phyloP scores from a whole-genome alignment of 1,284 basidiomycete species.

The Inonotus hispidus region DNA sequence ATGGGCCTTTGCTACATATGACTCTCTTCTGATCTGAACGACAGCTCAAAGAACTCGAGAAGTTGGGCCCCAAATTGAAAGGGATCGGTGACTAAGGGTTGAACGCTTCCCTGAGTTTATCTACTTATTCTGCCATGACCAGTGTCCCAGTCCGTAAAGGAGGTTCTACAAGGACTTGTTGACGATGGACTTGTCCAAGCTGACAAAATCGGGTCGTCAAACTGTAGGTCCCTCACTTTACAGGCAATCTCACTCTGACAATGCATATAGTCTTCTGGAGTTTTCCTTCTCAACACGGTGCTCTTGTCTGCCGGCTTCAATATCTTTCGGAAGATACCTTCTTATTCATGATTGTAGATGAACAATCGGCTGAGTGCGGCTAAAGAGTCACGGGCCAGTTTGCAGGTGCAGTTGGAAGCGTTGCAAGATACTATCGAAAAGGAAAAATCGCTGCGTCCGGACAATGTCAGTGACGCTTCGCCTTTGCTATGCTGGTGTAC shows the following conservation, averaged over 20 bases:
- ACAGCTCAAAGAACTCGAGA: constrained; percentile 85
- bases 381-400: constrained; percentile 41
- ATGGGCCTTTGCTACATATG: not conserved
- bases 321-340: not conserved
- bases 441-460: constrained; percentile 54
- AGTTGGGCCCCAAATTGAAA: constrained; percentile 77
- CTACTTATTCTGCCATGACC: not conserved
- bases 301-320: constrained; percentile 45
- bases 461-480: constrained; percentile 48
- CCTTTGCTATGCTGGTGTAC: not conserved
- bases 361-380: constrained; percentile 54
- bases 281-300: constrained; percentile 82
- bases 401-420: constrained; percentile 46
- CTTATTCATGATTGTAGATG: constrained; percentile 37
- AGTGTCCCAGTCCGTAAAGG: constrained; percentile 87
- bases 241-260: not conserved
- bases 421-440: constrained; percentile 39
- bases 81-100: constrained; percentile 61
- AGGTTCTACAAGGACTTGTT: constrained; percentile 78
- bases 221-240: constrained; percentile 51
- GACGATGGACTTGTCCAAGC: constrained; percentile 77
- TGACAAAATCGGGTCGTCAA: constrained; percentile 89
- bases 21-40: not conserved
- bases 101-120: not conserved
- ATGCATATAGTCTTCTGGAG: constrained; percentile 77